Percentiles rank a stretch among this genome's conserved stretches.
Conservation (phyloP, 2,329 filamentous ascomycete species). For the Scleromitrula shiraiana region DNA sequence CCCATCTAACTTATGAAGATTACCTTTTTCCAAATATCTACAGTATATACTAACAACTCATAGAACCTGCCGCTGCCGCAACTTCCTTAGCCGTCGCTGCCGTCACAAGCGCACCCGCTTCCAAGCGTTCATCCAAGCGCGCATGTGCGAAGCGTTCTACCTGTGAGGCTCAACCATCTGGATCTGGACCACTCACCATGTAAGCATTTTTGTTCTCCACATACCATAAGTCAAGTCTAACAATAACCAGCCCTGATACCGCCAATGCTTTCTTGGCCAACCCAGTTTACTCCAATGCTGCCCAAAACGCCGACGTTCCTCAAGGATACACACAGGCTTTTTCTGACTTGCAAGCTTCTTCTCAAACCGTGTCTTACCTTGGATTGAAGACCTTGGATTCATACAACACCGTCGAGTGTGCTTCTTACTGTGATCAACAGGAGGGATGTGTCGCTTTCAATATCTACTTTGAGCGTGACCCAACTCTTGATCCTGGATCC, state of each 20-base stretch:
- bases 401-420: constrained; percentile 28
- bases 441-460: constrained; percentile 30
- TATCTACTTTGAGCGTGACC: constrained; percentile 32
- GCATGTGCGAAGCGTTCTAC: background rate
- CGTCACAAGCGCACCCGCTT: background rate
- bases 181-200: background rate
- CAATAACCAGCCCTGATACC: background rate
- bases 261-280: background rate
- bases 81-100: background rate
- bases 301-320: constrained; percentile 17
- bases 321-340: constrained; percentile 30
- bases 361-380: constrained; percentile 24
- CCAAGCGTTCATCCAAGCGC: background rate
- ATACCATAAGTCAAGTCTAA: background rate
- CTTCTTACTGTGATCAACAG: constrained; percentile 25
- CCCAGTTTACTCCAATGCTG: background rate
- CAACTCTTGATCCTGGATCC: constrained; percentile 25
- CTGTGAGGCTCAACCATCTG: background rate
- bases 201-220: background rate
- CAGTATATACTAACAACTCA: too few species aligned
- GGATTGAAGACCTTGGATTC: constrained; percentile 24
- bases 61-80: background rate
- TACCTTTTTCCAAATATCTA: too few species aligned
- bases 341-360: constrained; percentile 26
- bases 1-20: too few species aligned